Evolutionary conservation across 345 rosid species (phyloP), one percentile per base, ranked within the genome.

Genomic region (Triadica sebifera): DNA sequence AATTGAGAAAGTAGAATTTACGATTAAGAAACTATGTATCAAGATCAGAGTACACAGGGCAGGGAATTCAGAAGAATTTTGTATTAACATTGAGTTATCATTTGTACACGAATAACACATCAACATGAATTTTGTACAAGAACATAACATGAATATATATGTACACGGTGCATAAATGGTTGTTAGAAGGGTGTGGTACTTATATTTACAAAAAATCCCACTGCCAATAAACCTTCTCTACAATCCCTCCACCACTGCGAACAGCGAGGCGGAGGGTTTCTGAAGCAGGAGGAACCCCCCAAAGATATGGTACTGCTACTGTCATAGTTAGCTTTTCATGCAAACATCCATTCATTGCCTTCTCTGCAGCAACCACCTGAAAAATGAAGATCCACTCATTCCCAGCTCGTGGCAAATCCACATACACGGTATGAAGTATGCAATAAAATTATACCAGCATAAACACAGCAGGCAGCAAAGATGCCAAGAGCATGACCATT

Each of bases 241-340:
- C 96, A 4, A 92, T 95, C 68, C 99, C 98, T 73, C 98, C 99
- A 12, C 98, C 98, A 0, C 89, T 89, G 72, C 81, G 84, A 72
- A 92, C 99, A 0, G 98, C 99, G 41, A 91, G 92, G 73, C 94
- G 93, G 75, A 95, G 99, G 52, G 91, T 91, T 73, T 93, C 98
- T 0, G 98, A 89, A 67, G 94, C 97, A 8, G 98, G 97, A 67
- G 98, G 98, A 65, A 92, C 97, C 0, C 98, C 98, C 97, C 98
- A 94, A 0, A 94, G 95, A 76, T 89, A 89, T 16, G 97, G 97
- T 73, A 94, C 98, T 0, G 98, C 97, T 16, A 94, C 98, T 0
- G 87, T 87, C 98, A 89, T 94, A 6, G 85, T 92, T 67, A 94
- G 85, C 85, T 92, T 92, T 83, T 94, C 98, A 45, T 92, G 93